These are phyloP conservation scores for Hypoxylon rickii DNA, from an alignment of 495 filamentous ascomycete species.

Conservation along the genomic window DNA sequence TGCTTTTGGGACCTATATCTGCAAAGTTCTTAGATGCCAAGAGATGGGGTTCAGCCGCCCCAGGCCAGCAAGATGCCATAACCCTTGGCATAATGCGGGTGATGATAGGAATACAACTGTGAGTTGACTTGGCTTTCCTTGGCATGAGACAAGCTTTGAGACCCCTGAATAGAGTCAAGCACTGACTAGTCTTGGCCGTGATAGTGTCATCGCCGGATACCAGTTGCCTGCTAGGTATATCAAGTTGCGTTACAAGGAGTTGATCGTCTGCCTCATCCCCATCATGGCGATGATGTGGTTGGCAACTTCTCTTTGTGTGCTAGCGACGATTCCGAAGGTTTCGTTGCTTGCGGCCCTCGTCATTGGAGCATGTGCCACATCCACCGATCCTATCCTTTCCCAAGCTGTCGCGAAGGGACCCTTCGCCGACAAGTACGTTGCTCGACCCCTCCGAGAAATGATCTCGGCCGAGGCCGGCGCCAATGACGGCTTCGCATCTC, in stretches of 20 bases:
- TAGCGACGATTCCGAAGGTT: constrained; percentile 65
- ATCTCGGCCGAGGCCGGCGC: constrained; percentile 65
- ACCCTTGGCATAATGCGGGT: constrained; percentile 56
- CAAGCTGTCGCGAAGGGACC: constrained; percentile 66
- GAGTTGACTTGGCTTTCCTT: constrained; percentile 39
- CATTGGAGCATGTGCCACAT: constrained; percentile 65
- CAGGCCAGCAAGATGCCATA: constrained; percentile 48
- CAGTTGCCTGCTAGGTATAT: constrained; percentile 84
- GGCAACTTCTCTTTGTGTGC: constrained; percentile 70
- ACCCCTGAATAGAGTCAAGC: constrained; percentile 31
- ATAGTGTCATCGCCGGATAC: constrained; percentile 74
- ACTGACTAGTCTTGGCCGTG: constrained; percentile 43
- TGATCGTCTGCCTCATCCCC: constrained; percentile 77
- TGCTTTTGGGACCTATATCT: constrained; percentile 52
- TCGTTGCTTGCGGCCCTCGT: constrained; percentile 58
- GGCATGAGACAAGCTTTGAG: constrained; percentile 41
- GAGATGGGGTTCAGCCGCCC: constrained; percentile 47
- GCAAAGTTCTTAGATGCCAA: constrained; percentile 54
- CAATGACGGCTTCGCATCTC: constrained; percentile 66
- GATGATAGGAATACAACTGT: constrained; percentile 61
- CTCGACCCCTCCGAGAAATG: constrained; percentile 61
- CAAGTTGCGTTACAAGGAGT: constrained; percentile 71
- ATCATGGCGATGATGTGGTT: constrained; percentile 91
- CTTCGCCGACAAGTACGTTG: constrained; percentile 64
- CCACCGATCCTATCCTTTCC: constrained; percentile 64